phyloP scores from a whole-genome alignment of 306 rosid species.

The Lablab purpureus region DNA sequence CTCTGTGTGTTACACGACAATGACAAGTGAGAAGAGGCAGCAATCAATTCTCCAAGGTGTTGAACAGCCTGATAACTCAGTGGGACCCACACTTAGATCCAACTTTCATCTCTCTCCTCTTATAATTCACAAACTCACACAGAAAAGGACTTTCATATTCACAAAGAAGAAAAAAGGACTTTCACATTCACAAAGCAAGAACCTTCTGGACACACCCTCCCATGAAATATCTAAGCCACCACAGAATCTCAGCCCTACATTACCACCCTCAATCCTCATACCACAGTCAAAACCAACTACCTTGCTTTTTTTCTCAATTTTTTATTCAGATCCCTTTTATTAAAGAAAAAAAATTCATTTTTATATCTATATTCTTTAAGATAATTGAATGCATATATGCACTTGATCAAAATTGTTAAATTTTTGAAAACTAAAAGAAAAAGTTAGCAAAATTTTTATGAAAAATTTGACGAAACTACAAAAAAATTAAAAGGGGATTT shows the following conservation, averaged over 20 bases:
- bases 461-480: no score
- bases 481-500: no score
- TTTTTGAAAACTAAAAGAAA: no score
- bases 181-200: constrained; percentile 54
- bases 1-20: constrained; percentile 31
- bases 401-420: no score
- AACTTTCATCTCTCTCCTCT: constrained; percentile 11
- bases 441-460: no score
- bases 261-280: constrained; percentile 5
- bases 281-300: constrained; percentile 23
- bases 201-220: constrained; percentile 80
- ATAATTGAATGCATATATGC: no score
- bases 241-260: constrained; percentile 72
- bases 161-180: constrained; percentile 57
- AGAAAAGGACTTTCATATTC: constrained; percentile 41
- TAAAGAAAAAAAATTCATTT: no score
- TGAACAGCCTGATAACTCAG: constrained; percentile 33
- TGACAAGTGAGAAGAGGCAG: constrained; percentile 31
- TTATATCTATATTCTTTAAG: no score
- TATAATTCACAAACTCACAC: constrained; percentile 1
- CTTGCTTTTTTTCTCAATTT: background rate
- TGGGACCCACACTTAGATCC: constrained; percentile 22
- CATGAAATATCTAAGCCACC: constrained; percentile 64
- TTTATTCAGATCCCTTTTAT: no score
- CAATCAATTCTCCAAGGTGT: constrained; percentile 42